Evolutionary conservation across 176 grass and related monocot genomes (phyloP).

Genomic region (Cenchrus purpureus): DNA sequence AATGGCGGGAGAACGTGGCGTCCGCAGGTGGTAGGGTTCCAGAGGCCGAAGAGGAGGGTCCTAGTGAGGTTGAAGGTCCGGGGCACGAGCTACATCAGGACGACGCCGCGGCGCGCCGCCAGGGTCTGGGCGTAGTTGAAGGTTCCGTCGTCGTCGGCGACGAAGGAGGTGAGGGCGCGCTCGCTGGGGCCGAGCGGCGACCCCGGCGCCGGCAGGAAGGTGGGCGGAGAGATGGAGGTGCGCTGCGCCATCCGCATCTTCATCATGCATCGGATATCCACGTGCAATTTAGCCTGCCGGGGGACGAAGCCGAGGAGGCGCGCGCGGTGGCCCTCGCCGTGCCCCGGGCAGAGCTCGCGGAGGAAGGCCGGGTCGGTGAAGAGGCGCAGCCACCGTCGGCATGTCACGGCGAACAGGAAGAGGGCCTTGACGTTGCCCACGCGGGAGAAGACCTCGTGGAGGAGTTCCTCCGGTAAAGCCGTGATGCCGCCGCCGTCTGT

Average conservation of each 20-base stretch:
- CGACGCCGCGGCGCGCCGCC: not conserved
- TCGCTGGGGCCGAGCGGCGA: not conserved
- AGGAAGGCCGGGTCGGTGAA: not conserved
- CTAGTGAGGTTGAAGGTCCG: not conserved
- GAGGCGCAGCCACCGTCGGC: not conserved
- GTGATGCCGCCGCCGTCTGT: not conserved
- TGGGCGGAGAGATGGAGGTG: not conserved
- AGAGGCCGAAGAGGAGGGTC: not conserved
- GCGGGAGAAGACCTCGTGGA: not conserved
- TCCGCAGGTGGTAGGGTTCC: not conserved
- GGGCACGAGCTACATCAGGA: not conserved
- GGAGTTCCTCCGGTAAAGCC: not conserved
- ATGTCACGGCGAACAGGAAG: not conserved
- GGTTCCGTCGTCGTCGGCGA: not conserved
- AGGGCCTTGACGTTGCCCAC: not conserved
- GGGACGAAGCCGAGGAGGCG: not conserved
- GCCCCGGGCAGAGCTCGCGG: not conserved
- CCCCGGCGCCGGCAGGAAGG: not conserved
- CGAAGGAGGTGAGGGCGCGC: not conserved
- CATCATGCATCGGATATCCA: not conserved
- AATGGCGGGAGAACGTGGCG: not conserved
- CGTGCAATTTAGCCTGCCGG: too few relatives aligned
- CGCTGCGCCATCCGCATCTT: too few relatives aligned
- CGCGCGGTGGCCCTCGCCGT: not conserved
- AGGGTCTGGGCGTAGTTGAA: not conserved